A percentile compares a stretch with the other conserved stretches of the same genome.
Evolutionary conservation across 179 eudicot species (phyloP).

Genomic region (Beta lomatogona): DNA sequence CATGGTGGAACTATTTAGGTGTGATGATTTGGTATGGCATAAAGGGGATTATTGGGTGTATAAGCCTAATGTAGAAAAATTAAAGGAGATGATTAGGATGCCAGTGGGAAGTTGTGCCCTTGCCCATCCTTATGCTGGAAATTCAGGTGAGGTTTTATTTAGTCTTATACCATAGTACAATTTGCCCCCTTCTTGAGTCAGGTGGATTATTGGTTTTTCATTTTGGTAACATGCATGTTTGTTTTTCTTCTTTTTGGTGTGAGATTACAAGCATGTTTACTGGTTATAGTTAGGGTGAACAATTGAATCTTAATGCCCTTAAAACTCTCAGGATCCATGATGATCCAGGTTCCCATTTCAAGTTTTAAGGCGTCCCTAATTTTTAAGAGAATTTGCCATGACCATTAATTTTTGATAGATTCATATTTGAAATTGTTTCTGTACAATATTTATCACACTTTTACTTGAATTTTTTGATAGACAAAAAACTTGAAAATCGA

Average conservation of each 20-base stretch:
- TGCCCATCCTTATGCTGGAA: slow-evolving; percentile 23
- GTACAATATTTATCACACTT: too few species aligned
- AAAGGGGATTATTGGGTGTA: slow-evolving; percentile 57
- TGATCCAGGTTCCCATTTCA: too few species aligned
- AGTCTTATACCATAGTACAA: too few species aligned
- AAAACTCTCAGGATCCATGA: too few species aligned
- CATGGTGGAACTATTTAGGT: slow-evolving; percentile 71
- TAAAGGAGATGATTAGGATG: slow-evolving; percentile 49
- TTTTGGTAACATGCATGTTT: background rate
- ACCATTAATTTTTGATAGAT: too few species aligned
- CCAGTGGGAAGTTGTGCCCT: slow-evolving; percentile 58
- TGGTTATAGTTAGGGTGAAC: background rate
- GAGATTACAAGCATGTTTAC: too few species aligned
- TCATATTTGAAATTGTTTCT: too few species aligned
- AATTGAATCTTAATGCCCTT: background rate
- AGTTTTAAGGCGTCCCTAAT: too few species aligned
- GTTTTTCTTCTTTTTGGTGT: background rate
- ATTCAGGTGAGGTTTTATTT: slow-evolving; percentile 18
- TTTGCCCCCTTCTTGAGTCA: too few species aligned
- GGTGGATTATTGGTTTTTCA: background rate
- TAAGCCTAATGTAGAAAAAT: slow-evolving; percentile 53
- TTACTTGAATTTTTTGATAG: too few species aligned
- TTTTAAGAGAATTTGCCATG: too few species aligned
- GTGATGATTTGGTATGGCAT: slow-evolving; percentile 70
- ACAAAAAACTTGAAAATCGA: too few species aligned